Percentiles rank a stretch among this genome's conserved stretches.
Evolutionary conservation across 2,329 filamentous ascomycete genomes (phyloP).

Genomic region (Myriosclerotinia curreyana): DNA sequence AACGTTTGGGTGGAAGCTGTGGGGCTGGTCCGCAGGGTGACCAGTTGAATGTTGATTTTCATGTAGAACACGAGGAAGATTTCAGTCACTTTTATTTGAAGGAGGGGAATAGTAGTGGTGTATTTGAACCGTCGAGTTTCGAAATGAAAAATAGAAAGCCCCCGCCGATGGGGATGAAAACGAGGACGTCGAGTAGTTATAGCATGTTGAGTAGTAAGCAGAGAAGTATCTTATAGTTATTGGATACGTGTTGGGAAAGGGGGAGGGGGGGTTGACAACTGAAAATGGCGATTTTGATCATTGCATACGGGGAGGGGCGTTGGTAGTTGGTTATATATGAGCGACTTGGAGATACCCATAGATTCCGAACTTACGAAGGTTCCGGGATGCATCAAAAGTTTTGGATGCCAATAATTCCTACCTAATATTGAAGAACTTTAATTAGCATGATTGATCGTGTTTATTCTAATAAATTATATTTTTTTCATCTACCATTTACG

Average conservation of each 20-base stretch:
- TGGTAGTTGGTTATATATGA: too few species aligned
- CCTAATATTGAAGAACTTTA: too few species aligned
- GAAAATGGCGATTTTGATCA: too few species aligned
- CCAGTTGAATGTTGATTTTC: slow-evolving; percentile 43
- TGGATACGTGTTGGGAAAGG: too few species aligned
- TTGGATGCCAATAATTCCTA: too few species aligned
- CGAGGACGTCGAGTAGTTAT: slow-evolving; percentile 26
- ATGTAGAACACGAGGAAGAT: slow-evolving; percentile 45
- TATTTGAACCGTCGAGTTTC: background rate
- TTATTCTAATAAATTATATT: too few species aligned
- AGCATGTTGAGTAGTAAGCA: slow-evolving; percentile 30
- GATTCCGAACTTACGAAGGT: background rate
- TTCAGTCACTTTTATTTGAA: slow-evolving; percentile 54
- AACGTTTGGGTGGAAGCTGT: slow-evolving; percentile 53
- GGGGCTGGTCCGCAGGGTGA: slow-evolving; percentile 49
- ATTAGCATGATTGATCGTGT: too few species aligned
- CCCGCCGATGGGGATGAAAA: slow-evolving; percentile 11
- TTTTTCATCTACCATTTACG: too few species aligned
- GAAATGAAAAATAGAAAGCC: slow-evolving; percentile 24
- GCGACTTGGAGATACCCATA: slow-evolving; percentile 1
- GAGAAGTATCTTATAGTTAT: slow-evolving; percentile 21
- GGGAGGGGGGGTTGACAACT: too few species aligned
- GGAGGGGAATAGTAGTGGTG: slow-evolving; percentile 33
- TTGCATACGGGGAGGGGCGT: too few species aligned
- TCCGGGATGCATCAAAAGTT: too few species aligned